Evolutionary conservation across 2,329 filamentous ascomycete species (phyloP), one percentile per base, ranked within the genome.

Genomic region (Paecilomyces sp.): DNA sequence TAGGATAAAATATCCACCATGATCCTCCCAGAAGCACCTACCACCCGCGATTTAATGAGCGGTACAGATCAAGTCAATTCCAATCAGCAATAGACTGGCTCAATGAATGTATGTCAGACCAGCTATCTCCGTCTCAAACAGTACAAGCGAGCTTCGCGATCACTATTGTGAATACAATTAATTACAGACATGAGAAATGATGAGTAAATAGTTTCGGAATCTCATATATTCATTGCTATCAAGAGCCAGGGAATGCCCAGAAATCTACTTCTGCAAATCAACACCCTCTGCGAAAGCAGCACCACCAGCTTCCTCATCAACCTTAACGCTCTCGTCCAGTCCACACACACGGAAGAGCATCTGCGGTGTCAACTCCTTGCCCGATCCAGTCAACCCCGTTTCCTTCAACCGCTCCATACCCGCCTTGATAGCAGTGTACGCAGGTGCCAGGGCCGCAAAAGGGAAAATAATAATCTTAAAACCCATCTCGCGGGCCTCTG

Each of bases 391-490:
- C 53, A 74, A 62, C 1, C 76, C 75, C 54, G 74, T 68, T 3
- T 58, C 56, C 64, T 74, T 74, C 61, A 79, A 62, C 51, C 69
- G 74, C 65, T 73, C 68, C 65, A 77, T 62, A 4, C 70, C 72
- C 31, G 70, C 65, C 41, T 64, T 68, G 58, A 78, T 77, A 33
- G 70, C 74, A 31, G 64, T 62, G 15, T 73, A 69, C 7, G 76
- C 73, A 2, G 76, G 72, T 2, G 71, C 74, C 50, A 79, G 59
- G 12, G 71, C 71, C 11, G 73, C 73, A 61, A 76, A 76, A 0
- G 76, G 74, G 62, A 74, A 77, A 60, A 79, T 78, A 55, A 79
- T 76, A 28, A 79, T 71, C 2, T 70, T 67, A 60, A 79, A 79
- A 0, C 77, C 77, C 55, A 79, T 64, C 62, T 76, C 67, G 36